Conservation (phyloP, 2,329 filamentous ascomycete genomes). For the Sclerotinia minor region DNA sequence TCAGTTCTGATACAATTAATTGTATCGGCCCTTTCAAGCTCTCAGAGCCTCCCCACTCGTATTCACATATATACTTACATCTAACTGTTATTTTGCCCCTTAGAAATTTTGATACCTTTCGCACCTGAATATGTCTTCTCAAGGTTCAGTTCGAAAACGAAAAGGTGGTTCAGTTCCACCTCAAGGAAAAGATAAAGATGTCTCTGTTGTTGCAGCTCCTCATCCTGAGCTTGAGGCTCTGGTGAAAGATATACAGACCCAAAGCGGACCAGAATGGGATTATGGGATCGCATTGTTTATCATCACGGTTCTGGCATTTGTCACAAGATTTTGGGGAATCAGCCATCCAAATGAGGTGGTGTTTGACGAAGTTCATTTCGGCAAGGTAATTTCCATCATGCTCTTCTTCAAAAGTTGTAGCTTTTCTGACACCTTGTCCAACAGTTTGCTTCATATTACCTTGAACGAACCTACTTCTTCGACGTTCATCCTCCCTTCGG, state of each 20-base stretch:
- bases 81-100: conserved; percentile 29
- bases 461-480: conserved; percentile 98
- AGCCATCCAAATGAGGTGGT: conserved; percentile 94
- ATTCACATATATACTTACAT: conserved; percentile 26
- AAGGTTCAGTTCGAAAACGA: conserved; percentile 40
- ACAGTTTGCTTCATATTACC: conserved; percentile 76
- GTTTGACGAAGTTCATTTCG: conserved; percentile 98
- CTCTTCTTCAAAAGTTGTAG: background rate
- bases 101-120: conserved; percentile 29
- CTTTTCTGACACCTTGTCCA: conserved; percentile 27
- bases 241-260: conserved; percentile 46
- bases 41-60: conserved; percentile 4
- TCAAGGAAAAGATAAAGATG: conserved; percentile 56
- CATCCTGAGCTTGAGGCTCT: conserved; percentile 53
- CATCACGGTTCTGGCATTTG: conserved; percentile 80
- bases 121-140: conserved; percentile 38
- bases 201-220: conserved; percentile 36
- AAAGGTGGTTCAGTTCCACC: conserved; percentile 49
- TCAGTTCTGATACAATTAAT: background rate
- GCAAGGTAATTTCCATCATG: conserved; percentile 67
- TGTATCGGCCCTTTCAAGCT: background rate
- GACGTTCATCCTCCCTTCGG: conserved; percentile 98
- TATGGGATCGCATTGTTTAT: conserved; percentile 77
- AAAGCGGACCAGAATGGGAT: conserved; percentile 67
- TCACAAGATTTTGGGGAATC: conserved; percentile 95